Evolutionary conservation across 495 filamentous ascomycete genomes (phyloP).

Genomic region (Penicillium soppii): DNA sequence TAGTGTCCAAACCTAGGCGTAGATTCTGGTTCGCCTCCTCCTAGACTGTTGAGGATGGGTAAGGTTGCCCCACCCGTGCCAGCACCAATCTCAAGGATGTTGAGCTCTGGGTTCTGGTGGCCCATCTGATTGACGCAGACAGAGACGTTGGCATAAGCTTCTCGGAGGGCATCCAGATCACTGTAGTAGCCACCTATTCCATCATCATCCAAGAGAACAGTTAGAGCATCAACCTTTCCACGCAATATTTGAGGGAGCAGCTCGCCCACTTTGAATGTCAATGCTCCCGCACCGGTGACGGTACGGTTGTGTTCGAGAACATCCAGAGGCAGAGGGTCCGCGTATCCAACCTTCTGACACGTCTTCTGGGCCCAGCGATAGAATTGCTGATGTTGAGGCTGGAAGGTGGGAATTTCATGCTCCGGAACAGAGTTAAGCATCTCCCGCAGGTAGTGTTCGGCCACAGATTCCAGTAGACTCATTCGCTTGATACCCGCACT

Average conservation of each 20-base stretch:
- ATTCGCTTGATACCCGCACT: slow-evolving; percentile 20
- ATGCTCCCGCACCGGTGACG: slow-evolving; percentile 14
- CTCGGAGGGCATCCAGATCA: slow-evolving; percentile 23
- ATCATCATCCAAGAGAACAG: slow-evolving; percentile 39
- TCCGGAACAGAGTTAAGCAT: slow-evolving; percentile 32
- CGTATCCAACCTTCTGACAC: slow-evolving; percentile 2
- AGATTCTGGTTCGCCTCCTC: slow-evolving; percentile 17
- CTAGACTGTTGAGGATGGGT: slow-evolving; percentile 25
- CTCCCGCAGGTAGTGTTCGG: slow-evolving; percentile 34
- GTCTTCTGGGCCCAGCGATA: slow-evolving; percentile 29
- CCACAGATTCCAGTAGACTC: slow-evolving; percentile 35
- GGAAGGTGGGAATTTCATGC: slow-evolving; percentile 24
- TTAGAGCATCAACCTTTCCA: slow-evolving; percentile 40
- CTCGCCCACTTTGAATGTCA: slow-evolving; percentile 24
- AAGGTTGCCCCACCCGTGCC: slow-evolving; percentile 31
- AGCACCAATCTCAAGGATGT: slow-evolving; percentile 52
- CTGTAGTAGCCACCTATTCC: slow-evolving; percentile 29
- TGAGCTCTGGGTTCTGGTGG: slow-evolving; percentile 42
- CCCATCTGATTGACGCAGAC: slow-evolving; percentile 25
- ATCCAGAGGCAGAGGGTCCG: background rate
- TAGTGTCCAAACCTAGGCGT: slow-evolving; percentile 26
- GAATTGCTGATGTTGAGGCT: slow-evolving; percentile 23
- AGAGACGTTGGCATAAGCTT: slow-evolving; percentile 25
- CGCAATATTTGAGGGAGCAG: slow-evolving; percentile 35
- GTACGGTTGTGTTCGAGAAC: slow-evolving; percentile 14